Evolutionary conservation across 2,329 filamentous ascomycete genomes (phyloP).

Genomic region (Penicillium frequentans): DNA sequence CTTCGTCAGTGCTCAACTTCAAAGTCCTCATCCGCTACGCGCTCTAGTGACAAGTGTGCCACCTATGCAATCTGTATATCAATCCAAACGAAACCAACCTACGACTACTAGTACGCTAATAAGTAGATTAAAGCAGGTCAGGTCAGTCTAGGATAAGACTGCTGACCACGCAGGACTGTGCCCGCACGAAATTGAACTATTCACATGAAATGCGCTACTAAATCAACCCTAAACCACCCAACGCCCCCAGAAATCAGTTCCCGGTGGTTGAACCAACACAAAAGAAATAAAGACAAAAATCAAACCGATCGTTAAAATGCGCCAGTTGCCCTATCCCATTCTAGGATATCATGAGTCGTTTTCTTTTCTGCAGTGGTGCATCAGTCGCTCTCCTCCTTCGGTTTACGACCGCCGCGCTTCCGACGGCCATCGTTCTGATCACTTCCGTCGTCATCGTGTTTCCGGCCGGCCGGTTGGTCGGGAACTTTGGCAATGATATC

Average conservation of each 20-base stretch:
- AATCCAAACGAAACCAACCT: background rate
- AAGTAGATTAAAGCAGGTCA: background rate
- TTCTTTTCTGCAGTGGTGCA: constrained; percentile 4
- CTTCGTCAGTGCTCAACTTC: no score
- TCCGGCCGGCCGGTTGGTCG: constrained; percentile 53
- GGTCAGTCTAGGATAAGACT: background rate
- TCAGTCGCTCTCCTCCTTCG: constrained; percentile 43
- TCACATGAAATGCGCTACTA: constrained; percentile 28
- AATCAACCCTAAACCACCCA: constrained; percentile 10
- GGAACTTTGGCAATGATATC: constrained; percentile 88
- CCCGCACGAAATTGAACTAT: constrained; percentile 18
- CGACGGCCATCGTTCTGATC: constrained; percentile 51
- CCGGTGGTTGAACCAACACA: constrained; percentile 1
- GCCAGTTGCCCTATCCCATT: constrained; percentile 20
- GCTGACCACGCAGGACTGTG: background rate
- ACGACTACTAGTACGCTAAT: background rate
- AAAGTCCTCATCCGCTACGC: no score
- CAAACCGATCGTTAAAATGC: constrained; percentile 12
- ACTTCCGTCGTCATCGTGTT: constrained; percentile 46
- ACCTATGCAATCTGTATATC: no score
- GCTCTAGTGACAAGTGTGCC: no score
- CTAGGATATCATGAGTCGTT: constrained; percentile 25
- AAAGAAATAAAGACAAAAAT: constrained; percentile 3
- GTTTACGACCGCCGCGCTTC: constrained; percentile 43
- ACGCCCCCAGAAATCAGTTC: constrained; percentile 12